These are phyloP conservation scores for Chlamydomonas schloesseri DNA, from an alignment of 139 green algal genomes.

Conservation along the genomic window DNA sequence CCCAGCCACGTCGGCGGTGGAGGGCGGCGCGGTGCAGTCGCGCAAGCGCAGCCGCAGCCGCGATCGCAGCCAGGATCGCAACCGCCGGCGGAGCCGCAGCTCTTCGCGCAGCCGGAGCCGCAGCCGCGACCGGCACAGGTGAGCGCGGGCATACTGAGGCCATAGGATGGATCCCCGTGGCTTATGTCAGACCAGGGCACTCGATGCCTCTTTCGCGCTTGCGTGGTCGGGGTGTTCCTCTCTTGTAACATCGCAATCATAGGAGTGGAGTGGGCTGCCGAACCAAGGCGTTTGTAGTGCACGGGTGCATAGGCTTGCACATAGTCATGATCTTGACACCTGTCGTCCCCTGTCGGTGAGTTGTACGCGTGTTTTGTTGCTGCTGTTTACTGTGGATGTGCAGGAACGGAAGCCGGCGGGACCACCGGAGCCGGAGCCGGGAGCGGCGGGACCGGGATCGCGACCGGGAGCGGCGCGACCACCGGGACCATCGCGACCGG, in stretches of 20 bases:
- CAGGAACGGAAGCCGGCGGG: not conserved
- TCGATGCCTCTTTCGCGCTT: too few species aligned
- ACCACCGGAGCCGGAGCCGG: conserved; percentile 13
- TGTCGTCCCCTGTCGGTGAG: too few species aligned
- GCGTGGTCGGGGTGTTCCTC: too few species aligned
- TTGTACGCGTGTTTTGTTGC: too few species aligned
- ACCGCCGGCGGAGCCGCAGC: not conserved
- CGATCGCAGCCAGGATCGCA: not conserved
- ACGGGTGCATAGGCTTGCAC: too few species aligned
- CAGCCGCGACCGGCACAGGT: conserved; percentile 36
- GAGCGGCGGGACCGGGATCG: conserved; percentile 12
- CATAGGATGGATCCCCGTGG: too few species aligned
- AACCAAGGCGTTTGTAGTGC: too few species aligned
- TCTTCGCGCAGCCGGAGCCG: conserved; percentile 20
- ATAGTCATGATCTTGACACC: too few species aligned
- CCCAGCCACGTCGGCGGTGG: conserved; percentile 12
- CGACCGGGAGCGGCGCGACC: conserved; percentile 10
- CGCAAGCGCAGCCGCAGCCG: conserved; percentile 31
- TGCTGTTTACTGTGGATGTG: not conserved
- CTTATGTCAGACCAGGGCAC: too few species aligned
- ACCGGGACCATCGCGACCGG: not conserved
- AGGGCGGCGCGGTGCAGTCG: conserved; percentile 3
- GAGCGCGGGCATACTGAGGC: too few species aligned
- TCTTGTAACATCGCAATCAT: too few species aligned
- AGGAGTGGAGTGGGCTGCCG: too few species aligned